Evolutionary conservation across 2,329 filamentous ascomycete genomes (phyloP).

Genomic region (Harringtonia aguacate): DNA sequence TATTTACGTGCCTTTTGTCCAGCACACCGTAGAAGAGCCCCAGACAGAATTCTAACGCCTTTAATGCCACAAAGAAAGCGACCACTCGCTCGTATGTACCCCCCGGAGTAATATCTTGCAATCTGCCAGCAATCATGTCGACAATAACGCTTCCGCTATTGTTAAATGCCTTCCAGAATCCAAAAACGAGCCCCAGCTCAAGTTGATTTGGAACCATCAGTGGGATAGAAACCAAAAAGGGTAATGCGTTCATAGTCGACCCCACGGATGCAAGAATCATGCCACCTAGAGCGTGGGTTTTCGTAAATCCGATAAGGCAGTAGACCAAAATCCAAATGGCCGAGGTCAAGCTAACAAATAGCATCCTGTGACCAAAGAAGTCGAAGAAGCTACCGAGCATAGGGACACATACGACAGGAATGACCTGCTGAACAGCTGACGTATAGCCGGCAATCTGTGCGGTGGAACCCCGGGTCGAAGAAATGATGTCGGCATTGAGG

Average conservation of each 20-base stretch:
- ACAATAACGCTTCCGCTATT: constrained; percentile 17
- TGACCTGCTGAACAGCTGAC: constrained; percentile 17
- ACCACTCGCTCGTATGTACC: constrained; percentile 16
- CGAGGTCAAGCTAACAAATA: constrained; percentile 16
- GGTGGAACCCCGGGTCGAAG: constrained; percentile 14
- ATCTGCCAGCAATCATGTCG: constrained; percentile 17
- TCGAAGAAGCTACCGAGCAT: constrained; percentile 15
- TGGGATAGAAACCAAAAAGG: constrained; percentile 16
- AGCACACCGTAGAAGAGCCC: constrained; percentile 16
- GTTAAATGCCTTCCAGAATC: constrained; percentile 19
- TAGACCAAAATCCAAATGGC: constrained; percentile 15
- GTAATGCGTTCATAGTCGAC: constrained; percentile 17
- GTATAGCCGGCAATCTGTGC: constrained; percentile 18
- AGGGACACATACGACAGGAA: constrained; percentile 16
- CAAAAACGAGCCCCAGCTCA: constrained; percentile 16
- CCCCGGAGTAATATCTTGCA: constrained; percentile 17
- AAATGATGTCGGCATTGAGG: constrained; percentile 5
- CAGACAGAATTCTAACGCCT: constrained; percentile 17
- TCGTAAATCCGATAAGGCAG: constrained; percentile 15
- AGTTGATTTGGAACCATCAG: constrained; percentile 14
- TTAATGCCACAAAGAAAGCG: constrained; percentile 15
- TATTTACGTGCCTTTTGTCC: constrained; percentile 2
- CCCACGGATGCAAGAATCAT: constrained; percentile 17
- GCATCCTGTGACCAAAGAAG: constrained; percentile 14
- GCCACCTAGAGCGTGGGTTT: constrained; percentile 13